Conservation (phyloP, 192 early-diverging fungal genomes). For the Podila horticola region DNA sequence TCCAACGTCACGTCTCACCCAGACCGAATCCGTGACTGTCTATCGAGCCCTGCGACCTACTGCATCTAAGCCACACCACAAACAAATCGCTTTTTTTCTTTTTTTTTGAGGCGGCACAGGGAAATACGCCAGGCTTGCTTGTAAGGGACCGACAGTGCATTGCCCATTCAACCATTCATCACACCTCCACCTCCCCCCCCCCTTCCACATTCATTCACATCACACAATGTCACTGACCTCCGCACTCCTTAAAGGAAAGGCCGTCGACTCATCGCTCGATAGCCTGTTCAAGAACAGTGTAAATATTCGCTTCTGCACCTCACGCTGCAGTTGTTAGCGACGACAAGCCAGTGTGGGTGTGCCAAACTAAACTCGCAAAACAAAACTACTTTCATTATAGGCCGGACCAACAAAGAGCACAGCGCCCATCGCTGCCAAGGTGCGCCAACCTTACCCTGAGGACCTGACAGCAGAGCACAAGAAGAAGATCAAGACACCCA, state of each 20-base stretch:
- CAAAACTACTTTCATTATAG: constrained; percentile 21
- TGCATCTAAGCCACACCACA: too few relatives aligned
- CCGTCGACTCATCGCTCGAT: constrained; percentile 63
- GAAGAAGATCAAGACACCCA: constrained; percentile 42
- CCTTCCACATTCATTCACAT: background rate
- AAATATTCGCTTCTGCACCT: constrained; percentile 10
- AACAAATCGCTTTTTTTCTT: too few relatives aligned
- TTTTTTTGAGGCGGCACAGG: too few relatives aligned
- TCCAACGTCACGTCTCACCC: too few relatives aligned
- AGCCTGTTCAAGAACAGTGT: constrained; percentile 72
- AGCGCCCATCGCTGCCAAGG: constrained; percentile 36
- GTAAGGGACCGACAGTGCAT: too few relatives aligned
- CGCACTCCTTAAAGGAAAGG: constrained; percentile 36
- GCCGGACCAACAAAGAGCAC: constrained; percentile 39
- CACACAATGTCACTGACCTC: constrained; percentile 39
- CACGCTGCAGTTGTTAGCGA: too few relatives aligned
- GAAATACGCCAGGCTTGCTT: too few relatives aligned
- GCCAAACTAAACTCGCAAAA: background rate
- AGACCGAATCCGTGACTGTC: too few relatives aligned
- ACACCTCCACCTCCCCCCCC: background rate
- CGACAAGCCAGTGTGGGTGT: too few relatives aligned
- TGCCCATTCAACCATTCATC: background rate
- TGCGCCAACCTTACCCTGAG: constrained; percentile 39
- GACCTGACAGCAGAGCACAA: constrained; percentile 27
- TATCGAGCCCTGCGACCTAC: too few relatives aligned